Evolutionary conservation across 208 protist species (phyloP).

Genomic region (Trypanosoma conorhini): DNA sequence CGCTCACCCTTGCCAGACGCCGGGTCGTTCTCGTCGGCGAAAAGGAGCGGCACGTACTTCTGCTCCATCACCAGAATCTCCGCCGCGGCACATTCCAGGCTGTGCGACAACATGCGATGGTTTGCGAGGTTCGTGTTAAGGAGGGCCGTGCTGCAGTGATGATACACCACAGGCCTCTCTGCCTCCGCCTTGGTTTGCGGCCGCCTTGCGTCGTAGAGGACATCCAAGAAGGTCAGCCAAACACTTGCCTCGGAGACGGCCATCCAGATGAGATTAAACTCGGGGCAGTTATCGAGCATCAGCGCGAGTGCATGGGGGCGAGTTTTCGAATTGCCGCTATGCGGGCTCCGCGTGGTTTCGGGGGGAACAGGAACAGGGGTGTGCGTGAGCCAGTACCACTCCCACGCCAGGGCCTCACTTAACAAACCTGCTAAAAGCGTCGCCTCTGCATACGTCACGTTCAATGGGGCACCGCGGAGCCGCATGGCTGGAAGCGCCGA

Average conservation of each 20-base stretch:
- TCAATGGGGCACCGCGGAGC: conserved; percentile 20
- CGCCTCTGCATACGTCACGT: conserved; percentile 48
- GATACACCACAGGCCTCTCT: conserved; percentile 27
- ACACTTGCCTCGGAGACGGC: conserved; percentile 34
- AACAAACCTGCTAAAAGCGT: conserved; percentile 37
- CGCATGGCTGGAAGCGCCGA: neutral
- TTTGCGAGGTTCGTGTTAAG: conserved; percentile 66
- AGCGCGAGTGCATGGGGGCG: conserved; percentile 44
- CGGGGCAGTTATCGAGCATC: conserved; percentile 57
- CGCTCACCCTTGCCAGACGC: neutral
- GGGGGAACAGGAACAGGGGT: neutral
- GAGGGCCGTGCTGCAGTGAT: conserved; percentile 51
- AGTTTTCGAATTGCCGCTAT: neutral
- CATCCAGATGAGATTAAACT: conserved; percentile 64
- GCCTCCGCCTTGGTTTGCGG: neutral
- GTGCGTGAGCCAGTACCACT: conserved; percentile 38
- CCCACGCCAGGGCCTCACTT: conserved; percentile 52
- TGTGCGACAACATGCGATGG: conserved; percentile 53
- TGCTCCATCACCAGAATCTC: conserved; percentile 43
- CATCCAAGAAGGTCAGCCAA: conserved; percentile 48
- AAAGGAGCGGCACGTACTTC: conserved; percentile 46
- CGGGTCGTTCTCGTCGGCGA: conserved; percentile 22
- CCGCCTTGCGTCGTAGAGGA: conserved; percentile 28
- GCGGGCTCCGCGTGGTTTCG: neutral
- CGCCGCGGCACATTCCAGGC: conserved; percentile 37